These are phyloP conservation scores for Suillus weaverae DNA, from an alignment of 768 basidiomycete species.

Conservation along the genomic window DNA sequence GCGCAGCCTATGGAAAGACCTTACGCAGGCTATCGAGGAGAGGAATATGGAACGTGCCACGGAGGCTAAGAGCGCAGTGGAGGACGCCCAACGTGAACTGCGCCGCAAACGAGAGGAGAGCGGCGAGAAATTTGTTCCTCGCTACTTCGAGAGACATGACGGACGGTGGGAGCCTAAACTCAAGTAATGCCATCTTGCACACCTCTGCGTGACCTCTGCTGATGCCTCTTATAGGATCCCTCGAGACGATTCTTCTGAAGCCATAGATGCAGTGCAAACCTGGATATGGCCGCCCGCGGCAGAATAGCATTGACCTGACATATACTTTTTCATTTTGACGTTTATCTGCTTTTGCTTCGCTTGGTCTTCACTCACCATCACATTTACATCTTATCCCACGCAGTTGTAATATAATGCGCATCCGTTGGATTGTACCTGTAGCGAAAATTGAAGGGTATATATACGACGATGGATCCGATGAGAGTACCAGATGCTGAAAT, in stretches of 20 bases:
- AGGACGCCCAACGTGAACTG: constrained; percentile 87
- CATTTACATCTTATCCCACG: constrained; percentile 19
- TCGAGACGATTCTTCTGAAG: constrained; percentile 58
- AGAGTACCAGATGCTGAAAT: not conserved
- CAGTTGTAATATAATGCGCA: constrained; percentile 33
- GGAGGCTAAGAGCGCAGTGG: constrained; percentile 83
- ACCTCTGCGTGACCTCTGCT: constrained; percentile 4
- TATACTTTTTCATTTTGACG: not conserved
- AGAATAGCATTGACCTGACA: constrained; percentile 10
- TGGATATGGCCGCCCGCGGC: constrained; percentile 67
- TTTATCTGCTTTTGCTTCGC: constrained; percentile 6
- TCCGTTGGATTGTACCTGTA: constrained; percentile 40
- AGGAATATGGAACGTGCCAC: constrained; percentile 97
- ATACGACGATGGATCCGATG: constrained; percentile 13
- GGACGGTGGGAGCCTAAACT: constrained; percentile 86
- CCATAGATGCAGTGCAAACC: constrained; percentile 62
- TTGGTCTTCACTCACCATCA: constrained; percentile 6
- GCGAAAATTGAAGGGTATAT: constrained; percentile 40
- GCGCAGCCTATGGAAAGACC: constrained; percentile 71
- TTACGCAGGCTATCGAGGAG: constrained; percentile 81
- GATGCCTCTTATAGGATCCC: constrained; percentile 55
- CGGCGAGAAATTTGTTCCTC: constrained; percentile 65
- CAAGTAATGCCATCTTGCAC: constrained; percentile 44
- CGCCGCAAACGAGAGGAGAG: constrained; percentile 72
- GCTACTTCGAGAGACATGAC: constrained; percentile 77